phyloP scores from a whole-genome alignment of 208 protist species.

The Leishmania tropica region DNA sequence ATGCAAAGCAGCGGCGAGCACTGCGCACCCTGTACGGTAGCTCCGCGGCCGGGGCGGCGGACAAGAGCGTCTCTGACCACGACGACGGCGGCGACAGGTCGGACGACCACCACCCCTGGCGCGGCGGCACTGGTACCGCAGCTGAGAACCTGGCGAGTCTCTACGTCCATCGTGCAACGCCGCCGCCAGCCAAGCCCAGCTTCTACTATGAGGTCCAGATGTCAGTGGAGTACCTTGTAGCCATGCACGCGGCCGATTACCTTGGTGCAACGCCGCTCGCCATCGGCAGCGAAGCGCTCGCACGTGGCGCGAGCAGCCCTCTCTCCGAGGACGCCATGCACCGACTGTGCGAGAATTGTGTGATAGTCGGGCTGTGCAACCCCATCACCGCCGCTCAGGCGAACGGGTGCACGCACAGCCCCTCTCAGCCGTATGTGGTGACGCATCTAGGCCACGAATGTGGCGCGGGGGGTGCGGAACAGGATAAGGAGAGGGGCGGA shows the following conservation, averaged over 20 bases:
- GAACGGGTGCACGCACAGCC: constrained; percentile 27
- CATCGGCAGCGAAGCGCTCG: neutral
- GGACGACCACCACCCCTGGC: neutral
- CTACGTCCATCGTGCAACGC: neutral
- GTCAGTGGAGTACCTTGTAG: constrained; percentile 59
- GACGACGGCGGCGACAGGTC: neutral
- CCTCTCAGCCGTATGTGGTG: constrained; percentile 14
- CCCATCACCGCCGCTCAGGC: constrained; percentile 14
- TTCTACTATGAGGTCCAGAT: constrained; percentile 83
- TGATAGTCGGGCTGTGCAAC: constrained; percentile 34
- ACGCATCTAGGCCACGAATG: constrained; percentile 27
- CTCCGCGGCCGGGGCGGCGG: too few relatives aligned
- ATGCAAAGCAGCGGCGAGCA: constrained; percentile 28
- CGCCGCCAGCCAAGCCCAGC: neutral
- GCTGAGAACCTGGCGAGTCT: neutral
- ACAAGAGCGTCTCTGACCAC: neutral
- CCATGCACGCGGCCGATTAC: constrained; percentile 26
- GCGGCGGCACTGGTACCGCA: neutral
- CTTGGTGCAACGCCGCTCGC: neutral
- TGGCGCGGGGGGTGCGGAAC: neutral
- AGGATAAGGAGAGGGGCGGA: neutral
- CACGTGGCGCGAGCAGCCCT: neutral
- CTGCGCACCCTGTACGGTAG: constrained; percentile 18
- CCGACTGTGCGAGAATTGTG: constrained; percentile 17
- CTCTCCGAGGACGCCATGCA: constrained; percentile 6